A percentile compares a stretch with the other conserved stretches of the same genome.
Evolutionary conservation across 257 asterid genomes (phyloP).

Genomic region (Fraxinus excelsior): DNA sequence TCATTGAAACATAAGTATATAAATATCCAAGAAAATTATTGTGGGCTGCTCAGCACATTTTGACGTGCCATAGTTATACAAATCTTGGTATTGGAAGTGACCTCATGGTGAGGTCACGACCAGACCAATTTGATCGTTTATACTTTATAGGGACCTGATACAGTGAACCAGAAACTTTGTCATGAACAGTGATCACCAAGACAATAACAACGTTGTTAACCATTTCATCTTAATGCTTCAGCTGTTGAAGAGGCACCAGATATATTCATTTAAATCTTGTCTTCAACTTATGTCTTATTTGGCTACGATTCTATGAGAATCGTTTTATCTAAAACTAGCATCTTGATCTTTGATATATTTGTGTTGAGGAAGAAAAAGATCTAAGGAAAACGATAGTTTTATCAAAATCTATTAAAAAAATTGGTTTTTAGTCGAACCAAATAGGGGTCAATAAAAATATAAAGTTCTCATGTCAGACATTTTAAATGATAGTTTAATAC

Average conservation of each 20-base stretch:
- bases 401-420: too few relatives aligned
- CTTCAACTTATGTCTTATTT: too few relatives aligned
- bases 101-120: not conserved
- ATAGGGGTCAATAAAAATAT: too few relatives aligned
- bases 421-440: too few relatives aligned
- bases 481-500: too few relatives aligned
- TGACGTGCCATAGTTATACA: not conserved
- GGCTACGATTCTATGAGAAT: too few relatives aligned
- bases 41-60: not conserved
- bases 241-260: not conserved
- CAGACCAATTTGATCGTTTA: not conserved
- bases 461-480: too few relatives aligned
- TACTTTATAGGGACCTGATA: not conserved
- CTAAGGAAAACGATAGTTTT: not conserved
- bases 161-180: not conserved
- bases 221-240: not conserved
- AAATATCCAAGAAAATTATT: not conserved
- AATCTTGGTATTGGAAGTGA: not conserved
- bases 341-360: not conserved
- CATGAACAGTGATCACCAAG: not conserved
- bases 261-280: not conserved
- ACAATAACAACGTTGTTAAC: not conserved
- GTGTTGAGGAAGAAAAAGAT: not conserved
- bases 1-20: not conserved
- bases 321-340: too few relatives aligned